phyloP scores from a whole-genome alignment of 2,329 filamentous ascomycete genomes.

The Arthroderma sp. region DNA sequence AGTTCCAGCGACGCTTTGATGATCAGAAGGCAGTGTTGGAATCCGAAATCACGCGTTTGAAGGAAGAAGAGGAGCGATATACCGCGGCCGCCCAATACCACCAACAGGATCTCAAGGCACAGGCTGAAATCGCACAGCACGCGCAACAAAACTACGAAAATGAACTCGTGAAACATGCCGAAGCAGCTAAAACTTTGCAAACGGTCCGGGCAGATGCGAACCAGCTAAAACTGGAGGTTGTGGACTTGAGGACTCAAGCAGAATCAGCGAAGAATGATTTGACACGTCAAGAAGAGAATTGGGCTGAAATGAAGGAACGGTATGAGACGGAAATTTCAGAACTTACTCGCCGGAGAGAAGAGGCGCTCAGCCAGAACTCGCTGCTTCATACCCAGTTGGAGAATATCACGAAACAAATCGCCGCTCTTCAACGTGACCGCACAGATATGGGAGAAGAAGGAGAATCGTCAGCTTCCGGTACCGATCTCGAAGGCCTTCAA shows the following conservation, averaged over 20 bases:
- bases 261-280: conserved; percentile 74
- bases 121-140: conserved; percentile 83
- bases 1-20: conserved; percentile 55
- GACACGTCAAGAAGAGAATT: conserved; percentile 70
- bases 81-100: conserved; percentile 69
- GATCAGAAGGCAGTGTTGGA: conserved; percentile 73
- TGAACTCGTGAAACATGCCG: conserved; percentile 87
- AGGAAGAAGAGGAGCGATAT: conserved; percentile 70
- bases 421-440: conserved; percentile 64
- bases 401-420: conserved; percentile 64
- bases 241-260: conserved; percentile 62
- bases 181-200: conserved; percentile 79
- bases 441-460: conserved; percentile 42
- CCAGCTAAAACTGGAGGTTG: conserved; percentile 64
- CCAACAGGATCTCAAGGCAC: conserved; percentile 80
- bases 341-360: conserved; percentile 63
- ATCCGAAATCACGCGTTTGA: conserved; percentile 64
- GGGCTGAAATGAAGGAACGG: conserved; percentile 66
- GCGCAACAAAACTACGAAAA: conserved; percentile 93
- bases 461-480: conserved; percentile 35
- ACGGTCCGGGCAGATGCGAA: conserved; percentile 68
- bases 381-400: conserved; percentile 83
- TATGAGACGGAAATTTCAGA: conserved; percentile 77
- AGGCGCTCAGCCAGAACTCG: conserved; percentile 78
- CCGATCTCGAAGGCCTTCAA: conserved; percentile 61